Base-by-base conservation (phyloP, 129 eudicot genomes). In the Centaurea solstitialis region DNA sequence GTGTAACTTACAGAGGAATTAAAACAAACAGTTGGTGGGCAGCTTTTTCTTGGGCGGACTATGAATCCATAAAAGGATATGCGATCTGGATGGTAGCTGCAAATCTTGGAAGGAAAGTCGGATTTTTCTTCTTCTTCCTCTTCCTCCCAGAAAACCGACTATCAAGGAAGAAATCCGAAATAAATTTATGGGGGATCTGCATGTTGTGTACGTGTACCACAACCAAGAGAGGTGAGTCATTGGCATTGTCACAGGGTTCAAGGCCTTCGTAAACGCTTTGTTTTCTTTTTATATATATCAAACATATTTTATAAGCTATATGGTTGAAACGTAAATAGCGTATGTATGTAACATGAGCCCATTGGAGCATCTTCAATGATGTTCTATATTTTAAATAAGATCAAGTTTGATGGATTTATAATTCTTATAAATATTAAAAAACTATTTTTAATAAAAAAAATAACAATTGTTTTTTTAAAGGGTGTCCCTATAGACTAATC, bases 201-300 rank as follows among this genome's bases (percentile, higher is more conserved):
- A 80, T 45, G 38, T 37, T 76, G 77, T 69, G 72, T 59, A 82
- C 85, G 85, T 82, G 85, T 82, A 41, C 45, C 11, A 9, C 70
- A 69, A 53, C 21, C 7, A n/a, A 69, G 13, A 17, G 15, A 38
- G 76, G 30, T 82, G 85, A 76, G 72, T 82, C 85, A 82, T 73
- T 67, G 80, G 71, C 85, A 82, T 73, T 33, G 4, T 33, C 37
- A 33, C 4, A 0, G 37, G 37, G 4, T 33, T 33, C 37, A 33
- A 4, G 37, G 4, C 37, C 37, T 33, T n/a, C n/a, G n/a, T n/a
- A n/a, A n/a, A n/a, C 35, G 35, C 35, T 30, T 30, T 33, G 37
- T 33, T 33, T 33, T 33, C 37, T 33, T 33, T 33, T 33, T 33
- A 33, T 33, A 33, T 26, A 26, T 26, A 26, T 26, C 2, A 26